Conservation (phyloP, 2,329 filamentous ascomycete genomes). For the Aciculosporium take region DNA sequence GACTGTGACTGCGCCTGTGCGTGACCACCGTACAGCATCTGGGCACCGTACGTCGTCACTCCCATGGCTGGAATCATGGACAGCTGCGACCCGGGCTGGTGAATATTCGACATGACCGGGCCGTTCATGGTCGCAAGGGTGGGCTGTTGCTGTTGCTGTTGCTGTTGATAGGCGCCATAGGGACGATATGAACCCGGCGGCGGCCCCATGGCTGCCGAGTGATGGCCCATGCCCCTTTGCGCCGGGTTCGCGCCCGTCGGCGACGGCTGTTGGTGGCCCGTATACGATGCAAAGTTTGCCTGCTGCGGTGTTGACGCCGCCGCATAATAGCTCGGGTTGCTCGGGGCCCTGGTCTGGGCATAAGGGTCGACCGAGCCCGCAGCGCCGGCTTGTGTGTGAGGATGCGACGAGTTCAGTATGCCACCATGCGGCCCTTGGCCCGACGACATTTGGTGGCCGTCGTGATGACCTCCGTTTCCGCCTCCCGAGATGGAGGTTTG, state of each 20-base stretch:
- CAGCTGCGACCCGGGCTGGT: constrained; percentile 58
- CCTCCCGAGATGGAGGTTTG: constrained; percentile 40
- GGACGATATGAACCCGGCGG: constrained; percentile 35
- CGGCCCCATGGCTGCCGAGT: constrained; percentile 24
- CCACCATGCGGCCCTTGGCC: constrained; percentile 15
- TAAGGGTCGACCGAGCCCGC: constrained; percentile 46
- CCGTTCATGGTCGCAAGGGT: constrained; percentile 50
- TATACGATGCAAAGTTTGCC: constrained; percentile 29
- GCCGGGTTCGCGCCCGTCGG: constrained; percentile 27
- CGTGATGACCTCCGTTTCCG: constrained; percentile 26
- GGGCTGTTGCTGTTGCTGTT: too few species aligned
- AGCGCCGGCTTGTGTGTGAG: constrained; percentile 34
- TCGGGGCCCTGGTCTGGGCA: constrained; percentile 33
- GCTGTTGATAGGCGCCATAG: constrained; percentile 28
- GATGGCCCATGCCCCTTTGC: constrained; percentile 24
- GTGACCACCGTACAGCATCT: constrained; percentile 45
- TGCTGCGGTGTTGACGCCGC: constrained; percentile 34
- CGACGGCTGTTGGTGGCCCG: constrained; percentile 28
- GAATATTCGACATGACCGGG: constrained; percentile 64
- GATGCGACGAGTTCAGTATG: constrained; percentile 24
- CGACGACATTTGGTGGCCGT: constrained; percentile 17
- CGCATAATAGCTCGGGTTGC: constrained; percentile 49
- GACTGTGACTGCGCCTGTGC: constrained; percentile 37
- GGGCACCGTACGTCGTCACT: constrained; percentile 37
- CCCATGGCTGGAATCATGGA: constrained; percentile 50